Conservation (phyloP, 306 rosid genomes). For the Datisca glomerata region DNA sequence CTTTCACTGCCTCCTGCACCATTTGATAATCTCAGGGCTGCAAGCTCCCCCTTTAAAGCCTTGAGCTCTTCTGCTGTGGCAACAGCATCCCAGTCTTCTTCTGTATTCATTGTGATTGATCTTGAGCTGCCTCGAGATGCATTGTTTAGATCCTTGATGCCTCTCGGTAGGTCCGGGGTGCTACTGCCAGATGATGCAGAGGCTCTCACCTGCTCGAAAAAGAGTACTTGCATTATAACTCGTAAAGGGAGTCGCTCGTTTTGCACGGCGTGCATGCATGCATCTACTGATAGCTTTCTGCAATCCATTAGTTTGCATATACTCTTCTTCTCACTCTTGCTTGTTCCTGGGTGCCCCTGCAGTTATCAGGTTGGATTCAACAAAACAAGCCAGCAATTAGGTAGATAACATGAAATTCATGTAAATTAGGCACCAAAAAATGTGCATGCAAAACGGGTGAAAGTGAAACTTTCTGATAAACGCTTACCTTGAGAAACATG, state of each 20-base stretch:
- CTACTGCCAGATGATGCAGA: conserved; percentile 74
- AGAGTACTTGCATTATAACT: conserved; percentile 86
- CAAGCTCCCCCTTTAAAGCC: conserved; percentile 79
- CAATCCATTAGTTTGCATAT: conserved; percentile 96
- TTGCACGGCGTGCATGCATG: conserved; percentile 87
- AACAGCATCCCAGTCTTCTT: conserved; percentile 62
- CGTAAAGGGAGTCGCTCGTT: conserved; percentile 95
- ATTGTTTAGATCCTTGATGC: conserved; percentile 51
- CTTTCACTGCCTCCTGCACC: conserved; percentile 36
- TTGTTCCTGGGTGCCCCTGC: conserved; percentile 79
- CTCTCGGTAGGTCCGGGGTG: conserved; percentile 83
- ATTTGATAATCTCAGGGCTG: conserved; percentile 58
- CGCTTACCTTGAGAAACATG: conserved; percentile 80
- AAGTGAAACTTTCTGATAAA: conserved; percentile 8
- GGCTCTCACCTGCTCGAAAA: conserved; percentile 80
- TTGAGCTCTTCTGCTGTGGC: conserved; percentile 76
- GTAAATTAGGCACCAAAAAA: background rate
- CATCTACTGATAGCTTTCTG: conserved; percentile 75
- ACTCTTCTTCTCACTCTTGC: conserved; percentile 77
- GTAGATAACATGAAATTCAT: background rate
- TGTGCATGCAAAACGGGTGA: no score
- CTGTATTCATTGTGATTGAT: conserved; percentile 69
- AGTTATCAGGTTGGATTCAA: background rate
- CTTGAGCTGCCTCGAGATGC: conserved; percentile 80
- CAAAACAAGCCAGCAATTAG: background rate